Base-by-base conservation (phyloP, 495 filamentous ascomycete species). In the Aspergillus nidulans region DNA sequence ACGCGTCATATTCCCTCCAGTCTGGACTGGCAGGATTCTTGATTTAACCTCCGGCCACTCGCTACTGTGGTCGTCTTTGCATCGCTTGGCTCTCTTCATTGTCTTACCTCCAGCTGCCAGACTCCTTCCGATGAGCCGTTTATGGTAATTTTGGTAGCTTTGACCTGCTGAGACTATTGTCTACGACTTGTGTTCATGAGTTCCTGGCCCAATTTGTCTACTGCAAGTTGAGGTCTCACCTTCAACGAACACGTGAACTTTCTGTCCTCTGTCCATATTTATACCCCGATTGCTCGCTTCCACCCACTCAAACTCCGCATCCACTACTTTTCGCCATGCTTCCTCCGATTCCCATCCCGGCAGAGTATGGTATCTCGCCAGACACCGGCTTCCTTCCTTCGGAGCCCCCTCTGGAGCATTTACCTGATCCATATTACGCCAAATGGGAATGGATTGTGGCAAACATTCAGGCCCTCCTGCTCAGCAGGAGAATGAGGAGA, bases 391-490 rank as follows among this genome's bases (percentile, higher is more conserved):
- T 99, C 73, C 86, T 99, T 38, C 89, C 94, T 0, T 69, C 85
- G 24, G 83, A 90, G 58, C 72, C 85, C n/a, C 95, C 94, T 28
- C 75, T 97, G 53, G 82, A 87, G 49, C 65, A 79, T 49, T 81
- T 97, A 30, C 88, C 91, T 12, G 85, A 96, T 62, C 81, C 85
- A 0, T 97, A 96, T 77, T 99, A 97, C 70, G 81, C 84, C 60
- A 87, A 88, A 61, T 99, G 94, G 94, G 94, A 99, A 72, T 77
- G 82, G 53, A 79, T 96, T 24, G 81, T 84, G 19, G 77, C 82
- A 34, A 95, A 96, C 64, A 70, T 99, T n/a, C 94, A 96, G 70
- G 80, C 82, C 8, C 75, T 99, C 57, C 82, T 97, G 40, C 77
- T 94, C 56, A 94, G 85, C 73, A 90, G 84, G 71, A 81, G 90